Percentiles rank a stretch among this genome's conserved stretches.
phyloP scores from a whole-genome alignment of 768 basidiomycete genomes.

The Leccinellum luteum region DNA sequence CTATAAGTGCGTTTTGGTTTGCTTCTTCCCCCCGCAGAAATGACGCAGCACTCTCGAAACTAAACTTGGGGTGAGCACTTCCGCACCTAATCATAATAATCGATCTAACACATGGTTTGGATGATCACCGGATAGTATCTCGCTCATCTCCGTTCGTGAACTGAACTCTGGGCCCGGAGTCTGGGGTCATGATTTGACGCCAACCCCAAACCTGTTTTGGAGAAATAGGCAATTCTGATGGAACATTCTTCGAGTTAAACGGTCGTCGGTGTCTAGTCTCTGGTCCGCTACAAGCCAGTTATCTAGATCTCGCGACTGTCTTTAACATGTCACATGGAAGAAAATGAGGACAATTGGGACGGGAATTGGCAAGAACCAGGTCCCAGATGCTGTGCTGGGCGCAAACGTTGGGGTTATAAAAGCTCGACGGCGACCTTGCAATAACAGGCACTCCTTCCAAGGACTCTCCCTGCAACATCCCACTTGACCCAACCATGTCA shows the following conservation, averaged over 20 bases:
- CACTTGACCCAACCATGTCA: slow-evolving; percentile 9
- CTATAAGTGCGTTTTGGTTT: background rate
- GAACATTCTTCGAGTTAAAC: background rate
- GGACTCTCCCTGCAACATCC: background rate
- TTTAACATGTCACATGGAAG: background rate
- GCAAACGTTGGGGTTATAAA: background rate
- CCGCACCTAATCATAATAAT: background rate
- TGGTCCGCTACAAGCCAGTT: background rate
- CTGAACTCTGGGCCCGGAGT: no score
- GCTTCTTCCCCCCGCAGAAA: background rate
- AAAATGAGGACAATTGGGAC: background rate
- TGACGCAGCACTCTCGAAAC: background rate
- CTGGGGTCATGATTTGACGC: background rate
- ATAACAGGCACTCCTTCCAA: background rate
- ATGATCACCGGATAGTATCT: background rate
- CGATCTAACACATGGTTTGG: background rate
- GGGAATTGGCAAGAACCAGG: background rate
- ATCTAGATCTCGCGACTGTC: background rate
- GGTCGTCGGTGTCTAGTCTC: background rate
- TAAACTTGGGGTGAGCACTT: background rate
- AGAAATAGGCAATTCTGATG: background rate
- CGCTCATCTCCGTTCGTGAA: no score
- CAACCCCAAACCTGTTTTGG: background rate
- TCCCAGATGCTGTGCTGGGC: background rate
- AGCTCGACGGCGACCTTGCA: background rate